phyloP scores from a whole-genome alignment of 257 asterid species.

The Solanum commersonii region DNA sequence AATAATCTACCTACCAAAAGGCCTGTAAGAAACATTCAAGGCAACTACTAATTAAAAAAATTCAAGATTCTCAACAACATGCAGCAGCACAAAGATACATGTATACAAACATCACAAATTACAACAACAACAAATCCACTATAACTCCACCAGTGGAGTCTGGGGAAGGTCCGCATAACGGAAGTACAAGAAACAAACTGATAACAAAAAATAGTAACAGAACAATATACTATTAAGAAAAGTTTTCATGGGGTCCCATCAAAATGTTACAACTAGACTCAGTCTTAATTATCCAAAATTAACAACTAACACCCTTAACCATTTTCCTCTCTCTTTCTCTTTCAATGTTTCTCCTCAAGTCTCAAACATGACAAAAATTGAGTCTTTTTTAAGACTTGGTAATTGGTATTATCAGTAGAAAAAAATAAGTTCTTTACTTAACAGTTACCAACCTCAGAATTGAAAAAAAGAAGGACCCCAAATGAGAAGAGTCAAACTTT shows the following conservation, averaged over 20 bases:
- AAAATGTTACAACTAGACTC: neutral
- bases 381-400: neutral
- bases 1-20: conserved; percentile 33
- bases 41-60: neutral
- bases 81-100: neutral
- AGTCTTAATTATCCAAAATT: neutral
- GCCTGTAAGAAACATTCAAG: conserved; percentile 61
- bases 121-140: conserved; percentile 14
- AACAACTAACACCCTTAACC: neutral
- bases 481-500: neutral
- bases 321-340: neutral
- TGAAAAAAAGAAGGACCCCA: neutral
- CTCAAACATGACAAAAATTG: neutral
- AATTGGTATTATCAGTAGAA: neutral
- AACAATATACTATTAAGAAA: conserved; percentile 31
- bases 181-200: neutral
- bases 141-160: neutral
- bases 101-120: conserved; percentile 11
- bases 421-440: neutral
- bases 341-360: neutral
- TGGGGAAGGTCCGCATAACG: neutral
- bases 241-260: conserved; percentile 13
- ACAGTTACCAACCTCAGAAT: neutral
- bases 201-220: no score
- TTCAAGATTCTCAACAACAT: neutral